Evolutionary conservation across 1,139 yeast genomes (phyloP).

Genomic region (Candida mesenterica): DNA sequence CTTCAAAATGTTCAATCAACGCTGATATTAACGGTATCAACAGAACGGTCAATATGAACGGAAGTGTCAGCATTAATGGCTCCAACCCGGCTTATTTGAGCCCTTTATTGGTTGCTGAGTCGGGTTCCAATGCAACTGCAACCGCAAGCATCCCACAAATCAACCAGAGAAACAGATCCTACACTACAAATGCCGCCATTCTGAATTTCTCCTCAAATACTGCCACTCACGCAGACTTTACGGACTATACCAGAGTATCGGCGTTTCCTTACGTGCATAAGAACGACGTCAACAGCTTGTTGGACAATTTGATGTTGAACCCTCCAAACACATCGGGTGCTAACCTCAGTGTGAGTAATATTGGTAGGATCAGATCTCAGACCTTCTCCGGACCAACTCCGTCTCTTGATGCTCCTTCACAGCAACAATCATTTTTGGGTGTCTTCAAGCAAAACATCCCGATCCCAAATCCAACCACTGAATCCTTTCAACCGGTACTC

Average conservation of each 20-base stretch:
- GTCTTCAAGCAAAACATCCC: not conserved
- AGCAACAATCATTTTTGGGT: constrained; percentile 10
- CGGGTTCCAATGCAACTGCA: constrained; percentile 8
- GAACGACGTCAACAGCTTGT: constrained; percentile 30
- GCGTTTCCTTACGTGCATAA: constrained; percentile 19
- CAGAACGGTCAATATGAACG: constrained; percentile 5
- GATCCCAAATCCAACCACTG: not conserved
- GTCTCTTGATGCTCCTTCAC: constrained; percentile 19
- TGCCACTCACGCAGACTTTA: constrained; percentile 7
- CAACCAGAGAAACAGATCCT: constrained; percentile 42
- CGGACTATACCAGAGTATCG: constrained; percentile 16
- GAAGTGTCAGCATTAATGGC: constrained; percentile 7
- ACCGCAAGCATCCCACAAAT: constrained; percentile 8
- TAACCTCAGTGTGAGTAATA: constrained; percentile 4
- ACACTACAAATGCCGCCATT: constrained; percentile 45
- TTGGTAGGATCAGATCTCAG: constrained; percentile 38
- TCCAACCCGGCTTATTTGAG: constrained; percentile 21
- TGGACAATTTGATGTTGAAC: constrained; percentile 33
- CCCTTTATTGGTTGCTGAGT: constrained; percentile 32
- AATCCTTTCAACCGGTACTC: constrained; percentile 12
- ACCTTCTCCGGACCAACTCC: constrained; percentile 43
- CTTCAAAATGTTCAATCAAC: not conserved
- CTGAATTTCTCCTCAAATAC: constrained; percentile 1
- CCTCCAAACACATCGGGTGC: not conserved
- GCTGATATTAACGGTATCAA: not conserved